These are phyloP conservation scores for Alternaria postmessia DNA, from an alignment of 2,329 filamentous ascomycete species.

Conservation along the genomic window DNA sequence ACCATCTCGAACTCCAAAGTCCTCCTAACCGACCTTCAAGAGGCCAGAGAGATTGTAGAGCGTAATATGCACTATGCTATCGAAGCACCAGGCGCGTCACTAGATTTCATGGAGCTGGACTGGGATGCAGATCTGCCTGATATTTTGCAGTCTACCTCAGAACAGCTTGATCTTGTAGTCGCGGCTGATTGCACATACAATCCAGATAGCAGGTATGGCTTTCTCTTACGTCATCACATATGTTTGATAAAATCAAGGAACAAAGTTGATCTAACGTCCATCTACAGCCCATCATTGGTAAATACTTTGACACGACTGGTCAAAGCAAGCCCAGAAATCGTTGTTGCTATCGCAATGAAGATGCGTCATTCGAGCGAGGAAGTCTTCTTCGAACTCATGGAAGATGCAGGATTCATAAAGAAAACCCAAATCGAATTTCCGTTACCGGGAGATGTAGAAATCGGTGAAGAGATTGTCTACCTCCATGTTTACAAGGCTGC, in stretches of 20 bases:
- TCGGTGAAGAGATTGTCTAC: slow-evolving; percentile 37
- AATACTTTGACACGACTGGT: slow-evolving; percentile 62
- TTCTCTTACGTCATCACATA: not conserved
- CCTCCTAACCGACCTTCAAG: slow-evolving; percentile 70
- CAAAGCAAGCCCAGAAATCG: slow-evolving; percentile 57
- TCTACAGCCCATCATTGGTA: slow-evolving; percentile 65
- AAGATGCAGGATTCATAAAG: slow-evolving; percentile 36
- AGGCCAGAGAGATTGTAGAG: slow-evolving; percentile 67
- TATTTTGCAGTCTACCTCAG: slow-evolving; percentile 4
- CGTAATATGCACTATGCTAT: slow-evolving; percentile 62
- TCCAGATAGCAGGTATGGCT: slow-evolving; percentile 61
- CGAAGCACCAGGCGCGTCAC: slow-evolving; percentile 53
- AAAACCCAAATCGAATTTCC: slow-evolving; percentile 20
- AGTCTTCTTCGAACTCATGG: slow-evolving; percentile 68
- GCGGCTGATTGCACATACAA: slow-evolving; percentile 80
- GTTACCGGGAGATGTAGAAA: slow-evolving; percentile 40
- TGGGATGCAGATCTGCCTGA: slow-evolving; percentile 66
- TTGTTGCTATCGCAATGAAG: slow-evolving; percentile 71
- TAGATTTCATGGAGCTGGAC: slow-evolving; percentile 64
- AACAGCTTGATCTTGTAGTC: slow-evolving; percentile 65
- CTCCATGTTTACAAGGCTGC: slow-evolving; percentile 24
- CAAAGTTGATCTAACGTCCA: not conserved
- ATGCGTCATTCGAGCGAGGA: slow-evolving; percentile 71
- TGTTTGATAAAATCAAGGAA: not conserved
- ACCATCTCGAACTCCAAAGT: slow-evolving; percentile 62